Conservation (phyloP, 2,329 filamentous ascomycete genomes). For the Fusarium coicis region DNA sequence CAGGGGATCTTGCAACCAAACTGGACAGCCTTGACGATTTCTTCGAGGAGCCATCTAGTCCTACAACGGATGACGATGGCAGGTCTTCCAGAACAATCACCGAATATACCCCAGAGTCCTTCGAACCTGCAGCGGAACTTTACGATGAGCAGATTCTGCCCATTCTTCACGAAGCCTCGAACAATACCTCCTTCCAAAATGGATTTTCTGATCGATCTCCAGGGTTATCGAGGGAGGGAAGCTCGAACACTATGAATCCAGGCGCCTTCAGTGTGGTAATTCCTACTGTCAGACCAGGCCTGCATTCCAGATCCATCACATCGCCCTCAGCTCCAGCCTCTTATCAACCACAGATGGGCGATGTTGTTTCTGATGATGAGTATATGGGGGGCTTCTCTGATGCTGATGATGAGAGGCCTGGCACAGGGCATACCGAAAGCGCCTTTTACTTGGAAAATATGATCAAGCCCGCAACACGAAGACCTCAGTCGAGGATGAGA, state of each 20-base stretch:
- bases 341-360: slow-evolving; percentile 65
- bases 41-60: slow-evolving; percentile 75
- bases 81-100: slow-evolving; percentile 72
- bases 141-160: slow-evolving; percentile 95
- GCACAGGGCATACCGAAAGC: slow-evolving; percentile 53
- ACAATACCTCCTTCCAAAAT: slow-evolving; percentile 85
- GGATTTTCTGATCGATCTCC: slow-evolving; percentile 82
- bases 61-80: slow-evolving; percentile 67
- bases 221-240: slow-evolving; percentile 68
- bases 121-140: slow-evolving; percentile 80
- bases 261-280: slow-evolving; percentile 64
- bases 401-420: slow-evolving; percentile 69
- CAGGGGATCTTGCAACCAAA: slow-evolving; percentile 82
- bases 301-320: slow-evolving; percentile 86
- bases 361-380: slow-evolving; percentile 82
- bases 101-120: slow-evolving; percentile 71
- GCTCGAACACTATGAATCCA: slow-evolving; percentile 71
- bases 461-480: slow-evolving; percentile 67
- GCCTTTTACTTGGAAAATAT: slow-evolving; percentile 70
- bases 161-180: slow-evolving; percentile 87
- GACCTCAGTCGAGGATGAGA: slow-evolving; percentile 59
- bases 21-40: slow-evolving; percentile 84
- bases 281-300: slow-evolving; percentile 64
- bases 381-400: slow-evolving; percentile 81
- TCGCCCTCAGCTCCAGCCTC: slow-evolving; percentile 74